These are phyloP conservation scores for Alnus glutinosa DNA, from an alignment of 306 rosid genomes.

Conservation along the genomic window DNA sequence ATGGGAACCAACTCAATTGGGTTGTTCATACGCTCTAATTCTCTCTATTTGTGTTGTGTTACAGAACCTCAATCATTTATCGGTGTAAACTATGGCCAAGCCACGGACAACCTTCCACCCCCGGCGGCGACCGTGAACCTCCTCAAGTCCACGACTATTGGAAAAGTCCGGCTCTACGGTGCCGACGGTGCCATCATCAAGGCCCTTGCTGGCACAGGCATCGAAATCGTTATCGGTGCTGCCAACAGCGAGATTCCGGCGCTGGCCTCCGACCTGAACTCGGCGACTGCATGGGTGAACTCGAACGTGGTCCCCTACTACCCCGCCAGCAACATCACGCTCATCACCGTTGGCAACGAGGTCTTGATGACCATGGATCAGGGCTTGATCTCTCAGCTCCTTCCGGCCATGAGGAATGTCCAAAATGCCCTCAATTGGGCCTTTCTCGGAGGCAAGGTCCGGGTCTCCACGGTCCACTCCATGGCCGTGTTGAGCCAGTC, in stretches of 20 bases:
- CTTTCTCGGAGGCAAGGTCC: constrained; percentile 56
- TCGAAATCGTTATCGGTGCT: constrained; percentile 59
- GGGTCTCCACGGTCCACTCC: constrained; percentile 80
- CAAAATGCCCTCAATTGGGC: constrained; percentile 60
- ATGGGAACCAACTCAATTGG: not conserved
- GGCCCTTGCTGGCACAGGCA: constrained; percentile 63
- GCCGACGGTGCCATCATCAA: constrained; percentile 65
- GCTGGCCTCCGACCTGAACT: constrained; percentile 63
- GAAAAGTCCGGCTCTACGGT: constrained; percentile 62
- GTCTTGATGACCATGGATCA: constrained; percentile 55
- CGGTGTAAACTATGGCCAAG: constrained; percentile 85
- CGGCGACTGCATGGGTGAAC: constrained; percentile 67
- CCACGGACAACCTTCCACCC: constrained; percentile 74
- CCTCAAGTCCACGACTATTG: constrained; percentile 66
- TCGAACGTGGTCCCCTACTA: constrained; percentile 67
- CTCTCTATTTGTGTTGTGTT: not conserved
- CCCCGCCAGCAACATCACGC: constrained; percentile 40
- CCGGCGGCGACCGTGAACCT: constrained; percentile 53
- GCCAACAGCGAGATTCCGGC: constrained; percentile 64
- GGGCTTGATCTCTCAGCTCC: constrained; percentile 52
- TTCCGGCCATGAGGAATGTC: constrained; percentile 80
- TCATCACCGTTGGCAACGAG: constrained; percentile 70
- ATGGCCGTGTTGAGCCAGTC: constrained; percentile 78
- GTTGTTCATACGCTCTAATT: not conserved
- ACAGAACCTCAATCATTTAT: constrained; percentile 80